phyloP scores from a whole-genome alignment of 2,329 filamentous ascomycete genomes.

The Venturia aucupariae region DNA sequence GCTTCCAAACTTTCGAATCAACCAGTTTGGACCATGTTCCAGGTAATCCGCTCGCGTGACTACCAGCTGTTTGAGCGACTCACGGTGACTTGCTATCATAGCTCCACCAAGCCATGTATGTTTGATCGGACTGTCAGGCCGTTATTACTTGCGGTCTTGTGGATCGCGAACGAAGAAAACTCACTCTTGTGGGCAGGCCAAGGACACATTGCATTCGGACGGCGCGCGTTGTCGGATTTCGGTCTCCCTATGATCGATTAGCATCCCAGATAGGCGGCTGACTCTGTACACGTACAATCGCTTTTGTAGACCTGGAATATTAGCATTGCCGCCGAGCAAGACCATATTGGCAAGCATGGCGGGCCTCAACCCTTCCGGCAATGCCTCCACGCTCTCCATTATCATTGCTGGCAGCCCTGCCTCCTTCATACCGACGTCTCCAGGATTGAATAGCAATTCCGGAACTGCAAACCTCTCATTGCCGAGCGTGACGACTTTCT shows the following conservation, averaged over 20 bases:
- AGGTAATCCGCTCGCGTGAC: constrained; percentile 90
- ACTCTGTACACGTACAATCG: constrained; percentile 46
- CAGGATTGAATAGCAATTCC: constrained; percentile 79
- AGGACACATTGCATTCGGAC: background rate
- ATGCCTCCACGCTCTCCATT: constrained; percentile 61
- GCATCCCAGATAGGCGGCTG: background rate
- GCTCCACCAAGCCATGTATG: constrained; percentile 84
- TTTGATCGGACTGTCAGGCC: constrained; percentile 47
- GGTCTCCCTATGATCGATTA: constrained; percentile 45
- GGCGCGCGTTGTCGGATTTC: constrained; percentile 14
- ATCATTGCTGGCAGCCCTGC: constrained; percentile 76
- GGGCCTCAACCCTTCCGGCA: constrained; percentile 79
- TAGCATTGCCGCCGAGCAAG: constrained; percentile 77
- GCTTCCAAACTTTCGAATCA: constrained; percentile 10
- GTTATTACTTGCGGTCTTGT: background rate
- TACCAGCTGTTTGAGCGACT: constrained; percentile 53
- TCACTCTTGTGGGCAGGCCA: constrained; percentile 19
- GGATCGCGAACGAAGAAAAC: constrained; percentile 26
- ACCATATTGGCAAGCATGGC: constrained; percentile 78
- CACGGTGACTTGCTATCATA: constrained; percentile 59
- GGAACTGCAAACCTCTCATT: constrained; percentile 90
- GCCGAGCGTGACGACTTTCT: constrained; percentile 77
- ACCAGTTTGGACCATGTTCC: constrained; percentile 54
- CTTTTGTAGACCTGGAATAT: constrained; percentile 72
- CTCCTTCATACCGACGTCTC: constrained; percentile 76